Conservation (phyloP, 2,329 filamentous ascomycete species). For the Biscogniauxia marginata region DNA sequence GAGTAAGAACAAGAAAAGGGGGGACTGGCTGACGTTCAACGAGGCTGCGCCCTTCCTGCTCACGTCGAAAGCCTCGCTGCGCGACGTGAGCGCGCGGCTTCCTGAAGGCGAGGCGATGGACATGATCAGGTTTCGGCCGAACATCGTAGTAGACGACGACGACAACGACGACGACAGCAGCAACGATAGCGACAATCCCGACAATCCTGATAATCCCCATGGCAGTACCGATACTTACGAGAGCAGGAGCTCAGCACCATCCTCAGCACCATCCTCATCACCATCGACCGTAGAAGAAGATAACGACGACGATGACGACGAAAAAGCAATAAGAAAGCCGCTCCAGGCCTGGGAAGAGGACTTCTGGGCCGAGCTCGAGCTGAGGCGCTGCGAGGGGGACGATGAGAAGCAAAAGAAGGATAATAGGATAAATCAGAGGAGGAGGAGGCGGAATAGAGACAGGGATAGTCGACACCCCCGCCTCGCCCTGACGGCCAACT, state of each 20-base stretch:
- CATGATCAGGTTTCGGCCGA: constrained; percentile 70
- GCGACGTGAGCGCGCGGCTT: constrained; percentile 60
- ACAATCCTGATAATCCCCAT: not conserved
- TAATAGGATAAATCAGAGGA: no score
- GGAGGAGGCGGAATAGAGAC: not conserved
- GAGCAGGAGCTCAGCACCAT: not conserved
- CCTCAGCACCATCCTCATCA: no score
- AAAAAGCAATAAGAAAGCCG: not conserved
- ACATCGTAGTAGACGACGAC: constrained; percentile 64
- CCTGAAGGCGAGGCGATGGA: constrained; percentile 51
- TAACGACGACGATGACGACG: constrained; percentile 1
- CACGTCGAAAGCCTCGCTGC: constrained; percentile 67
- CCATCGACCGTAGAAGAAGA: no score
- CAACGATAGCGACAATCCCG: not conserved
- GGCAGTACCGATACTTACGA: not conserved
- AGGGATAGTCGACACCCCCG: constrained; percentile 9
- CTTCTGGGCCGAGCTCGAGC: constrained; percentile 63
- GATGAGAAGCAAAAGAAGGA: not conserved
- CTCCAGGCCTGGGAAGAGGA: constrained; percentile 63
- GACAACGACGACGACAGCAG: constrained; percentile 23
- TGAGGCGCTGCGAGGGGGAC: constrained; percentile 28
- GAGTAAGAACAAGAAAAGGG: constrained; percentile 2
- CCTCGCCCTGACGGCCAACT: constrained; percentile 67
- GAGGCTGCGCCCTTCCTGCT: constrained; percentile 76
- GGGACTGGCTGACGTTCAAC: constrained; percentile 64